phyloP scores from a whole-genome alignment of 345 rosid genomes.

The Citropsis articulata region DNA sequence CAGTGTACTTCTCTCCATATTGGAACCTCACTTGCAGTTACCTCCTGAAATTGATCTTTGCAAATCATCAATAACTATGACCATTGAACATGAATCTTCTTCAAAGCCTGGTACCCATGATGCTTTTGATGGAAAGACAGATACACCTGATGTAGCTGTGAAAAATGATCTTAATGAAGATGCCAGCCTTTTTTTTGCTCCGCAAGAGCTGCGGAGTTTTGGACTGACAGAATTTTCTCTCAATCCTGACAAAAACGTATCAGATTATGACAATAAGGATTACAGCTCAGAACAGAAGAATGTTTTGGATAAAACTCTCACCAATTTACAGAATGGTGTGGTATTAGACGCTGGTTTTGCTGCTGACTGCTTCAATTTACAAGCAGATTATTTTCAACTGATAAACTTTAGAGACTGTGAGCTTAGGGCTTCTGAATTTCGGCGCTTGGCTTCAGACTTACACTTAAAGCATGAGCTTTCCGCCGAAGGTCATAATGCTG shows the following conservation, averaged over 20 bases:
- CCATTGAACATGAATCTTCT: slow-evolving; percentile 40
- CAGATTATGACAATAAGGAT: slow-evolving; percentile 32
- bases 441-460: slow-evolving; percentile 66
- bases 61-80: slow-evolving; percentile 40
- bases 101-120: slow-evolving; percentile 40
- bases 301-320: slow-evolving; percentile 26
- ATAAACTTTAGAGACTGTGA: slow-evolving; percentile 62
- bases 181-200: slow-evolving; percentile 55
- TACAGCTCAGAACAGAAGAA: slow-evolving; percentile 33
- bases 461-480: slow-evolving; percentile 49
- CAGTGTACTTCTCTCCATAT: slow-evolving; percentile 80
- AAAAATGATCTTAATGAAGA: slow-evolving; percentile 60
- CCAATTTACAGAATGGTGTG: slow-evolving; percentile 36
- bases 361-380: slow-evolving; percentile 60
- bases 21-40: slow-evolving; percentile 71
- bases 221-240: slow-evolving; percentile 38
- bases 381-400: slow-evolving; percentile 65
- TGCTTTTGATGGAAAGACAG: slow-evolving; percentile 50
- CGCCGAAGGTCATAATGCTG: slow-evolving; percentile 72
- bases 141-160: slow-evolving; percentile 36
- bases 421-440: slow-evolving; percentile 76
- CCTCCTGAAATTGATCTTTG: slow-evolving; percentile 78
- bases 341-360: slow-evolving; percentile 52
- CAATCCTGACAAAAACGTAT: slow-evolving; percentile 24
- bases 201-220: slow-evolving; percentile 51